A percentile compares a stretch with the other conserved stretches of the same genome.
phyloP scores from a whole-genome alignment of 495 filamentous ascomycete genomes.

The Halenospora varia region DNA sequence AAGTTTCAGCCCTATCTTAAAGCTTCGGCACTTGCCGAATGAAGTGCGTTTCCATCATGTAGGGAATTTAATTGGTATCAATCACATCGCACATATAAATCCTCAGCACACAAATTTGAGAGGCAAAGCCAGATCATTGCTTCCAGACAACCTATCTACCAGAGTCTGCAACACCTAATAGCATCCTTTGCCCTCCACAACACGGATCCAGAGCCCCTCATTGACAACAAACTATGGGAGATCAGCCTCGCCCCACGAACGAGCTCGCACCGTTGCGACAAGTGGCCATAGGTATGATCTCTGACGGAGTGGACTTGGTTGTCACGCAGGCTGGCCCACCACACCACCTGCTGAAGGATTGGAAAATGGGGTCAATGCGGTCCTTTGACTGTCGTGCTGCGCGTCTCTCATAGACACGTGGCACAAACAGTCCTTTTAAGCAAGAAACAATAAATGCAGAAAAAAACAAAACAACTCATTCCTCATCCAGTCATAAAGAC shows the following conservation, averaged over 20 bases:
- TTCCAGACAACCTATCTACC: not conserved
- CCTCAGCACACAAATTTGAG: not conserved
- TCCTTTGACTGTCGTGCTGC: too few species aligned
- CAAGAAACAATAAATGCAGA: not conserved
- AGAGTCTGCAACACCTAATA: not conserved
- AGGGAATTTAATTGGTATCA: too few species aligned
- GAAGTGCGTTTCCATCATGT: too few species aligned
- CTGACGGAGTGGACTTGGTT: not conserved
- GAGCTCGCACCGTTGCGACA: not conserved
- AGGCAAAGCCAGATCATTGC: constrained; percentile 3
- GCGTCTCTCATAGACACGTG: too few species aligned
- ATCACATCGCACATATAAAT: too few species aligned
- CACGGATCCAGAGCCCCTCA: not conserved
- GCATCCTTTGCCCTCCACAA: not conserved
- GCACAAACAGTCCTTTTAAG: too few species aligned
- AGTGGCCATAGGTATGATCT: not conserved
- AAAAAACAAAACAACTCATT: not conserved
- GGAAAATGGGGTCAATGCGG: not conserved
- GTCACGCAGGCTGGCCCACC: not conserved
- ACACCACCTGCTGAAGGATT: not conserved
- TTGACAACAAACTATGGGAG: not conserved
- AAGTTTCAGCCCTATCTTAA: too few species aligned
- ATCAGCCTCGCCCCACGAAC: not conserved
- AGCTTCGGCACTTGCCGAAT: too few species aligned
- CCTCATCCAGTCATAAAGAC: not conserved